These are phyloP conservation scores for Nothopassalora personata DNA, from an alignment of 2,329 filamentous ascomycete genomes.

Conservation along the genomic window DNA sequence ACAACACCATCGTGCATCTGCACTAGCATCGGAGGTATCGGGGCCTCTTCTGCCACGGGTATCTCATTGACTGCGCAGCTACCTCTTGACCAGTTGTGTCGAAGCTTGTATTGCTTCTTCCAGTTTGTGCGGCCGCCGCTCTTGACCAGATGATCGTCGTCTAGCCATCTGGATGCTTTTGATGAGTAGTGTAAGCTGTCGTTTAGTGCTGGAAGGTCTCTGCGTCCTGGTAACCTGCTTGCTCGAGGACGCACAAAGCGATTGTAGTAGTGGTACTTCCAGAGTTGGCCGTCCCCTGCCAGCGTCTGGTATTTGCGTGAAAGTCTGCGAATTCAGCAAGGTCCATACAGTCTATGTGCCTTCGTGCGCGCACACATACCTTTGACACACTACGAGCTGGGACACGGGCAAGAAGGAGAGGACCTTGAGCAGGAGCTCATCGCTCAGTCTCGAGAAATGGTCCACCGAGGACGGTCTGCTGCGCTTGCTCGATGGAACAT, in stretches of 20 bases:
- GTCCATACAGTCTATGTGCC: not conserved
- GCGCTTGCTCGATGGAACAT: conserved; percentile 42
- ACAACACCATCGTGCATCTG: conserved; percentile 72
- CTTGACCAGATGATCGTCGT: conserved; percentile 53
- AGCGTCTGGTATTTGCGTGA: conserved; percentile 70
- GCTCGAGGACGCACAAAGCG: conserved; percentile 80
- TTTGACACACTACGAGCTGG: conserved; percentile 60
- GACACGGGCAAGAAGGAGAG: conserved; percentile 68
- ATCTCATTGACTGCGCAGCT: conserved; percentile 76
- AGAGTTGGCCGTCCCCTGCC: conserved; percentile 76
- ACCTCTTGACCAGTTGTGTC: conserved; percentile 86
- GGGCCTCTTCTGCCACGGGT: conserved; percentile 50
- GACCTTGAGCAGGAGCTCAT: conserved; percentile 82
- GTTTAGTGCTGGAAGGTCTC: conserved; percentile 33
- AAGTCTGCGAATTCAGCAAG: conserved; percentile 51
- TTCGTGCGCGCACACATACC: conserved; percentile 36
- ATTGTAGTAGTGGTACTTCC: conserved; percentile 83
- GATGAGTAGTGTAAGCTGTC: conserved; percentile 48
- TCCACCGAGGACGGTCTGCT: conserved; percentile 46
- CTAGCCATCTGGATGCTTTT: conserved; percentile 56
- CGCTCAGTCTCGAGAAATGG: conserved; percentile 67
- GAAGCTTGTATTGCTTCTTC: conserved; percentile 82
- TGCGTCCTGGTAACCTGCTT: conserved; percentile 65
- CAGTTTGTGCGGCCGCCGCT: conserved; percentile 59
- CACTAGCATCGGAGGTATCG: conserved; percentile 61